Base-by-base conservation (phyloP, 1,284 basidiomycete genomes). In the Puccinia polysora region DNA sequence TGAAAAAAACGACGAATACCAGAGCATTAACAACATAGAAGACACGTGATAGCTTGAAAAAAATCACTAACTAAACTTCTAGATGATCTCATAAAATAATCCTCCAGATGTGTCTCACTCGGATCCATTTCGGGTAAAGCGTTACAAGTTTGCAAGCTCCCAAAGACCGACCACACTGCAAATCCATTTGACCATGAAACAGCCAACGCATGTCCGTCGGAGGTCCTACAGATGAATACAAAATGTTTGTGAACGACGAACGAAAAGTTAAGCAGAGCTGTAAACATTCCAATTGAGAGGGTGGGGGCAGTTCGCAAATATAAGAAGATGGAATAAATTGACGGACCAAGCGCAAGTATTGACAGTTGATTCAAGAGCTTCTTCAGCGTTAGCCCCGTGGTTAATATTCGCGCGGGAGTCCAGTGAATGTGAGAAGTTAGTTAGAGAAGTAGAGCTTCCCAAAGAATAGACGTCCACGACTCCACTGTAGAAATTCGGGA, bases 141-240 rank as follows among this genome's bases (percentile, higher is more conserved):
- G 28, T 83, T 86, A 82, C 86, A 88, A 6, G 87, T 87, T 70
- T 91, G 82, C 79, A 92, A 88, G 74, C 92, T 84, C 12, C 96
- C 94, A 30, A 90, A 90, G 36, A 95, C 88, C 78, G 89, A 94
- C 83, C 93, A 92, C 3, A 96, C 84, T 0, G 88, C 89, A 89
- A 93, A 96, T 3, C 92, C 94, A 72, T 85, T 81, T 74, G 87
- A 84, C 88, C 91, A 97, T 0, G 91, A 94, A 0, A 93, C 91
- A n/a, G 93, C 94, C n/a, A 98, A 83, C 0, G 91, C 91, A 80
- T 96, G 92, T 0, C 95, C 96, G 80, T 99, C 96, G 1, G 89
- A 89, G 71, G 88, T 94, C 91, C n/a, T 78, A 77, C 14, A 28
- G 15, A 45, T 18, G 40, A 40, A 15, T 40, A 15, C n/a, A n/a